Base-by-base conservation (phyloP, 2,329 filamentous ascomycete genomes). In the Talaromyces sp. region DNA sequence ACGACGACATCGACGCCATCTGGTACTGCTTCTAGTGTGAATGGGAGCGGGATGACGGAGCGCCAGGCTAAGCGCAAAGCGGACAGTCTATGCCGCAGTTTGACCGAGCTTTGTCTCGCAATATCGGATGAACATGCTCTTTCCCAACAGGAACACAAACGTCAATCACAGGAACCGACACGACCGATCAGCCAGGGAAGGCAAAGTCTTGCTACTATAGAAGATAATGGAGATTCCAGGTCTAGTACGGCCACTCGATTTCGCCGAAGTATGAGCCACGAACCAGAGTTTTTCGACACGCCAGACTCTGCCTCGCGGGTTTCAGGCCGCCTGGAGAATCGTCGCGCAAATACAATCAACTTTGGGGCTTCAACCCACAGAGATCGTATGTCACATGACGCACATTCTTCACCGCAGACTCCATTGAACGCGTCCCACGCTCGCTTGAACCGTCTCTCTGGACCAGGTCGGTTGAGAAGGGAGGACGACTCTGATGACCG, bases 71-170 rank as follows among this genome's bases (percentile, higher is more conserved):
- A 92, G 55, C 86, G 93, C 64, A 97, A 96, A 75, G 91, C 91
- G 29, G 93, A 99, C 71, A 92, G 89, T 70, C 86, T 99, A 71
- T 98, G 95, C 73, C 89, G 93, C 58, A 95, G 90, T 69, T 78
- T 99, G 65, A 98, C 93, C 0, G 95, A 99, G 74, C 81, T 99
- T 7, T 96, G 91, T 71, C 84, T 99, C 59, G 90, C 92, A 0
- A 79, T 99, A 58, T 87, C 87, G 31, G 89, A 90, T 64, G 84
- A 86, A 46, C 70, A 73, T 29, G 58, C 73, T 54, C 68, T 58
- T 19, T 24, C 21, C 26, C 67, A 65, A 55, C 58, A 59, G 49
- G 67, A 68, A 55, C 51, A 27, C 13, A 56, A 53, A 46, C 52
- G 55, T 27, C 51, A 58, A 31, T 38, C 27, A 57, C 72, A 59